These are phyloP conservation scores for Wickerhamomyces bisporus DNA, from an alignment of 805 yeast species.

Conservation along the genomic window DNA sequence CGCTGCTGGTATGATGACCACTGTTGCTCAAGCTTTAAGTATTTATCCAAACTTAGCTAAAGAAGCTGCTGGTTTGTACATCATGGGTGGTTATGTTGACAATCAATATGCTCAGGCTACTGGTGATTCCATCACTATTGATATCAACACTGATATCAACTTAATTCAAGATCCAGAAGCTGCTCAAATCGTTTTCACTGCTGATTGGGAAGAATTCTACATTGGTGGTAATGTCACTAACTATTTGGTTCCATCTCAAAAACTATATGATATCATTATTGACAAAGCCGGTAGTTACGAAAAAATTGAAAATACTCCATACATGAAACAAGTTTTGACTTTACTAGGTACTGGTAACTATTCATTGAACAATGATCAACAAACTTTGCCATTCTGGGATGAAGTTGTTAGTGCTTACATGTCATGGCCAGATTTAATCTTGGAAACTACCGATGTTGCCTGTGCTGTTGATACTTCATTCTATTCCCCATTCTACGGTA, in stretches of 20 bases:
- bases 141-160: constrained; percentile 39
- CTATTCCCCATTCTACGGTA: constrained; percentile 39
- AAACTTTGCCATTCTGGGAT: constrained; percentile 40
- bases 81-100: constrained; percentile 43
- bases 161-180: constrained; percentile 41
- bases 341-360: constrained; percentile 34
- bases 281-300: constrained; percentile 31
- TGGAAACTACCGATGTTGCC: constrained; percentile 26
- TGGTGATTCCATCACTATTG: constrained; percentile 28
- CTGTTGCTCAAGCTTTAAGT: constrained; percentile 39
- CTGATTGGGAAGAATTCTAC: constrained; percentile 33
- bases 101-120: constrained; percentile 33
- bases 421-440: constrained; percentile 32
- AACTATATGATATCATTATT: constrained; percentile 29
- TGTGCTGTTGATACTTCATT: constrained; percentile 36
- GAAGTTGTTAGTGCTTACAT: constrained; percentile 35
- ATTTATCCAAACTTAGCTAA: constrained; percentile 34
- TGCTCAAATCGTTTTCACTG: constrained; percentile 37
- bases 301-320: constrained; percentile 25
- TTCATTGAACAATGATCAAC: constrained; percentile 26
- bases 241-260: constrained; percentile 35
- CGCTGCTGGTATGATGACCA: constrained; percentile 39
- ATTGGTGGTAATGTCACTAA: constrained; percentile 40
- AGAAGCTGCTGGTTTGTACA: constrained; percentile 34
- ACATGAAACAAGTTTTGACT: constrained; percentile 25